A percentile compares a stretch with the other conserved stretches of the same genome.
Conservation (phyloP, 2,329 filamentous ascomycete species). For the Leptosphaerulina australis region DNA sequence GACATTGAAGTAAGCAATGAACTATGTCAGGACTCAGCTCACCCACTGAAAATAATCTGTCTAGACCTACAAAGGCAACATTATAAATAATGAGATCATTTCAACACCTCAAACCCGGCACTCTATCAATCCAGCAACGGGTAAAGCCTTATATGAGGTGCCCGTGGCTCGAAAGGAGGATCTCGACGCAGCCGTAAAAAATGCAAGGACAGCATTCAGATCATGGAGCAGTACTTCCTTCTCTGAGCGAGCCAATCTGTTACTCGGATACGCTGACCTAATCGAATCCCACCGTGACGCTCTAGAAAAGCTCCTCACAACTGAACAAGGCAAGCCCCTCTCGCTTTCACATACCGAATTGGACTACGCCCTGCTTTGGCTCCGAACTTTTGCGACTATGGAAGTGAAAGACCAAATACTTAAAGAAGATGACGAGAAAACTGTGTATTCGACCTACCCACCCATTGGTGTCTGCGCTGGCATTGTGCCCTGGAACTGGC, state of each 20-base stretch:
- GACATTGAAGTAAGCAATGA: constrained; percentile 14
- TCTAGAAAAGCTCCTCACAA: constrained; percentile 30
- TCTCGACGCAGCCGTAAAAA: constrained; percentile 56
- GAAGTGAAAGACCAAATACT: constrained; percentile 46
- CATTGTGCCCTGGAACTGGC: constrained; percentile 54
- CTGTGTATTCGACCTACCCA: constrained; percentile 50
- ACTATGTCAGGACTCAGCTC: not conserved
- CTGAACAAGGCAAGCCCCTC: constrained; percentile 36
- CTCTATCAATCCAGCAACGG: constrained; percentile 58
- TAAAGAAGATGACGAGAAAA: constrained; percentile 51
- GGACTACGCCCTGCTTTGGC: constrained; percentile 25
- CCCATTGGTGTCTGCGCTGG: constrained; percentile 54
- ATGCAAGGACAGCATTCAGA: constrained; percentile 53
- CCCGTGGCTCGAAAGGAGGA: constrained; percentile 56
- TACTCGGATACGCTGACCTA: constrained; percentile 28
- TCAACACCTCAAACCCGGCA: constrained; percentile 52
- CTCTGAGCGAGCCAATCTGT: constrained; percentile 25
- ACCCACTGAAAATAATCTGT: not conserved
- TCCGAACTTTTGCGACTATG: constrained; percentile 42
- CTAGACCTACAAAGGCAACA: constrained; percentile 47
- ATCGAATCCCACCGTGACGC: constrained; percentile 29
- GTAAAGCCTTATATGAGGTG: constrained; percentile 54
- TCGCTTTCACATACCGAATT: constrained; percentile 27
- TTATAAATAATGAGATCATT: constrained; percentile 56
- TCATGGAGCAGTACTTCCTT: constrained; percentile 47